A percentile compares a stretch with the other conserved stretches of the same genome.
Evolutionary conservation across 106 monocot genomes (phyloP).

Genomic region (Iris macrosiphon): DNA sequence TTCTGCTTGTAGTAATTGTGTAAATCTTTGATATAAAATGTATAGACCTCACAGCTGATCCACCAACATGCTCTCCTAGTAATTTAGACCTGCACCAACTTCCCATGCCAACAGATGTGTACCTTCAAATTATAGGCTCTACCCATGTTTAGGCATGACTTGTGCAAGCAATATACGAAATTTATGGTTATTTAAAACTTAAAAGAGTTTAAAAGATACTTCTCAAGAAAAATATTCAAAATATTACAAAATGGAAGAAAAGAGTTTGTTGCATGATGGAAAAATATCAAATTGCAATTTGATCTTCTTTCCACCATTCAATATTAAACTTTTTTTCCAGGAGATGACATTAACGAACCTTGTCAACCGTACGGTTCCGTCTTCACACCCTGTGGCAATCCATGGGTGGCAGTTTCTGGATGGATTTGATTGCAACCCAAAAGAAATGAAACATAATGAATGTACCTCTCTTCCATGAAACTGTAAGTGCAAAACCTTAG

Average conservation of each 20-base stretch:
- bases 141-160: neutral
- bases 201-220: no score
- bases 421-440: conserved; percentile 8
- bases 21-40: conserved; percentile 57
- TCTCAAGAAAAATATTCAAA: no score
- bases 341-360: conserved; percentile 30
- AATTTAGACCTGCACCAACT: conserved; percentile 59
- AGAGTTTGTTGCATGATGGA: no score
- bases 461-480: conserved; percentile 98
- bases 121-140: conserved; percentile 32
- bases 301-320: neutral
- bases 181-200: no score
- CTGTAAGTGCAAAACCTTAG: conserved; percentile 64
- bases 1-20: conserved; percentile 8
- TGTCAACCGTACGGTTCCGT: conserved; percentile 90
- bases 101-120: conserved; percentile 17
- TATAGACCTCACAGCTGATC: conserved; percentile 89
- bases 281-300: no score
- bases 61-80: conserved; percentile 96
- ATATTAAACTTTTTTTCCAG: neutral
- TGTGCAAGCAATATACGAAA: neutral
- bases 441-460: conserved; percentile 61
- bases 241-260: no score
- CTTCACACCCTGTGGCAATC: conserved; percentile 96
- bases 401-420: conserved; percentile 11